Conservation (phyloP, 2,329 filamentous ascomycete genomes). For the Tolypocladium paradoxum region DNA sequence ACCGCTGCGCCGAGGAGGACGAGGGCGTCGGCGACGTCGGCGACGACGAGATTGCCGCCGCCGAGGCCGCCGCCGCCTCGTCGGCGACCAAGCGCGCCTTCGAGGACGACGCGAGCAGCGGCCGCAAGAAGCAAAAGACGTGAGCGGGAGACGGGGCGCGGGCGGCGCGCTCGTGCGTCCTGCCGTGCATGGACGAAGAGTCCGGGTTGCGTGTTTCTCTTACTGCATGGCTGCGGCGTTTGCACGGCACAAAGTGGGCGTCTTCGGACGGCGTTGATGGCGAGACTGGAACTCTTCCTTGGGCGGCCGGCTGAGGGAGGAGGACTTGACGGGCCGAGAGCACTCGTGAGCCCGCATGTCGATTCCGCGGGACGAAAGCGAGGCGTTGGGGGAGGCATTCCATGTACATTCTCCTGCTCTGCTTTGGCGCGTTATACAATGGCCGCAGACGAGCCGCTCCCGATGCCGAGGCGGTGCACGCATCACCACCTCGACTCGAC, state of each 20-base stretch:
- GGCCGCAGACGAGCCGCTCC: no score
- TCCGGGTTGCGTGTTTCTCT: neutral
- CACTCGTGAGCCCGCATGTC: neutral
- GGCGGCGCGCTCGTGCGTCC: no score
- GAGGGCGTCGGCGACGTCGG: slow-evolving; percentile 31
- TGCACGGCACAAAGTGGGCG: neutral
- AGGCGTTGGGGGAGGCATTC: neutral
- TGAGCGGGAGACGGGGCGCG: slow-evolving; percentile 13
- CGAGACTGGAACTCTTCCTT: neutral
- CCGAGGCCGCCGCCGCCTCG: neutral
- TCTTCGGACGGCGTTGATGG: neutral
- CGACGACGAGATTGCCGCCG: slow-evolving; percentile 12
- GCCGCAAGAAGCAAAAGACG: slow-evolving; percentile 20
- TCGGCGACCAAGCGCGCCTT: slow-evolving; percentile 7
- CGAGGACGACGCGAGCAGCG: slow-evolving; percentile 7
- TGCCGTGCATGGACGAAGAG: neutral
- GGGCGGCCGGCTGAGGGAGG: neutral
- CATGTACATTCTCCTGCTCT: neutral
- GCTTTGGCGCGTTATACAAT: neutral
- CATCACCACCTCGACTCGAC: neutral
- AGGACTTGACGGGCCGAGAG: neutral
- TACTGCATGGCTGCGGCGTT: neutral
- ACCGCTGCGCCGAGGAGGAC: slow-evolving; percentile 29
- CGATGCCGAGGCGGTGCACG: neutral
- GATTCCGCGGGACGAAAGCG: neutral